Percentiles rank a stretch among this genome's conserved stretches.
Conservation (phyloP, 495 filamentous ascomycete species). For the Paragyromitra xinjiangensis region DNA sequence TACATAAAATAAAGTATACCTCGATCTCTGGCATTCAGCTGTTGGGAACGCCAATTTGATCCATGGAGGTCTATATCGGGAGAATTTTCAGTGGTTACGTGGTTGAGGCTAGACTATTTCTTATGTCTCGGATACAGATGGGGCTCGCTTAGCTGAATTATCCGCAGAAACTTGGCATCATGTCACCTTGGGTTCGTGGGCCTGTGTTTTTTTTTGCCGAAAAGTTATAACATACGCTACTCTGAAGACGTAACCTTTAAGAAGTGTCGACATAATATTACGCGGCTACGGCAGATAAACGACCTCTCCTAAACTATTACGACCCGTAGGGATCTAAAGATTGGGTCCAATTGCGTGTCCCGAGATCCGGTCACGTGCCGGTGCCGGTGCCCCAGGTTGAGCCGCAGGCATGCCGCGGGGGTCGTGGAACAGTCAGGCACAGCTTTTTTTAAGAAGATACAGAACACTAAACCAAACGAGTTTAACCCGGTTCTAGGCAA, state of each 20-base stretch:
- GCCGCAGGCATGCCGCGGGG: slow-evolving; percentile 24
- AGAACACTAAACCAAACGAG: neutral
- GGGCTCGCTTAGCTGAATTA: slow-evolving; percentile 38
- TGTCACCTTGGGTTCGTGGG: neutral
- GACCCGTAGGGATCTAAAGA: slow-evolving; percentile 18
- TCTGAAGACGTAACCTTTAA: neutral
- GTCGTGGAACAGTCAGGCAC: slow-evolving; percentile 3
- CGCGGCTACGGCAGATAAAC: slow-evolving; percentile 10
- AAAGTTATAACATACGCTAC: neutral
- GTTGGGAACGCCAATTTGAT: neutral
- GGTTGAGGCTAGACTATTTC: slow-evolving; percentile 15
- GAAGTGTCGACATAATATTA: slow-evolving; percentile 14
- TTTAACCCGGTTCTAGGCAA: neutral
- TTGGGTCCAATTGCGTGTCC: slow-evolving; percentile 17
- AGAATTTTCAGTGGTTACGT: neutral
- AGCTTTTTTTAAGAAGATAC: neutral
- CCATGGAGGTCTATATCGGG: neutral
- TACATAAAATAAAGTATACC: neutral
- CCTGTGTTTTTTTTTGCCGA: slow-evolving; percentile 12
- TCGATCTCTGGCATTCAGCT: slow-evolving; percentile 10
- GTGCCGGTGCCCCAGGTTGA: slow-evolving; percentile 1
- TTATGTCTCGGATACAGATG: slow-evolving; percentile 22
- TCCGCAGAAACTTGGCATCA: neutral
- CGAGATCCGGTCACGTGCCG: slow-evolving; percentile 28
- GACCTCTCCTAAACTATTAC: slow-evolving; percentile 8